Base-by-base conservation (phyloP, 2,329 filamentous ascomycete species). In the Cladophialophora immunda region DNA sequence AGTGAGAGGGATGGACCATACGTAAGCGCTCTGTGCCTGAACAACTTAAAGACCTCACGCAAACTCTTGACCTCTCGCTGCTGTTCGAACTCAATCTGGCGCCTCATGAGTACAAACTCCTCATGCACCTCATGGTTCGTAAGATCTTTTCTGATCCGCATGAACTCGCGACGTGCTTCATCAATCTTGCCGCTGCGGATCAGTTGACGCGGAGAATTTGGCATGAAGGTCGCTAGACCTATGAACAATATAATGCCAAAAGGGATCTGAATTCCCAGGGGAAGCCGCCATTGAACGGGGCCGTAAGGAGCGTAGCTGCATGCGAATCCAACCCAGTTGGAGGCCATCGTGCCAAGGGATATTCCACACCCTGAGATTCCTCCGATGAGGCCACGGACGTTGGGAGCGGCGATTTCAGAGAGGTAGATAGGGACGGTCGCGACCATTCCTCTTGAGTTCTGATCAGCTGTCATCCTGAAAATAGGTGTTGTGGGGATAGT, bases 31-130 rank as follows among this genome's bases (percentile, higher is more conserved):
- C 72, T 83, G 83, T 71, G 84, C 79, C 70, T 90, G 90, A 66
- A 91, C 89, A 66, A 90, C 82, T 63, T 87, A 76, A 75, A 90
- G 84, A 87, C 83, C 69, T 87, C 85, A 45, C 73, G 75, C 64
- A 83, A 83, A 0, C 83, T 83, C 19, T 77, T 84, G 67, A 87
- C 78, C 73, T 87, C 85, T 5, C 86, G 78, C 70, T 84, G 78
- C 81, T 84, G 85, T 84, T 97, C 93, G 77, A 94, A 93, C 81
- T 92, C 91, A 80, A 94, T 88, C 84, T 96, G 97, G 81, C 92
- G 92, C 67, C 94, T 85, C 72, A 97, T 92, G 82, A 96, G 92
- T 36, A 90, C 87, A 55, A 96, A 86, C 81, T 97, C 93, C 68
- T 87, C 82, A 80, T 90, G 87, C 79, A 96, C 89, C 78, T 87